Evolutionary conservation across 2,329 filamentous ascomycete species (phyloP).

Genomic region (Penicillium sp.): DNA sequence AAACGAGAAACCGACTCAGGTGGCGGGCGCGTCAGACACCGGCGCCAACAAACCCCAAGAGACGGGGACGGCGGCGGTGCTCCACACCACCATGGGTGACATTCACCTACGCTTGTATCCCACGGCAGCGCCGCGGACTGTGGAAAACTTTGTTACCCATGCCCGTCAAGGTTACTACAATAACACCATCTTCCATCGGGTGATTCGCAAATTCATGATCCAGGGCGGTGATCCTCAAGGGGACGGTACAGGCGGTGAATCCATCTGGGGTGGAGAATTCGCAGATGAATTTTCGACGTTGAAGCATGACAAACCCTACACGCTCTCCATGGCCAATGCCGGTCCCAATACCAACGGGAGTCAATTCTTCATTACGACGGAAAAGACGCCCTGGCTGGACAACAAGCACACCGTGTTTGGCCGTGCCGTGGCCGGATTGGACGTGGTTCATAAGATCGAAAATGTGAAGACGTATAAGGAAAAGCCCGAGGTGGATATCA

Average conservation of each 20-base stretch:
- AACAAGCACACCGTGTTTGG: slow-evolving; percentile 96
- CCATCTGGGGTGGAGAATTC: slow-evolving; percentile 88
- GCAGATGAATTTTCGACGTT: slow-evolving; percentile 88
- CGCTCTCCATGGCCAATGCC: slow-evolving; percentile 95
- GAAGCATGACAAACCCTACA: slow-evolving; percentile 93
- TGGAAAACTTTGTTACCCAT: slow-evolving; percentile 96
- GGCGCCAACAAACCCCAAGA: slow-evolving; percentile 58
- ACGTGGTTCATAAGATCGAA: slow-evolving; percentile 94
- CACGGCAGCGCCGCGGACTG: slow-evolving; percentile 83
- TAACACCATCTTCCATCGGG: slow-evolving; percentile 91
- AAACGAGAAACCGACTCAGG: slow-evolving; percentile 79
- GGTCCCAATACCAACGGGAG: slow-evolving; percentile 92
- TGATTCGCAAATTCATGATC: slow-evolving; percentile 99
- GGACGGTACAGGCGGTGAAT: slow-evolving; percentile 83
- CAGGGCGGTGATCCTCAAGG: slow-evolving; percentile 76
- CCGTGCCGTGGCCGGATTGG: slow-evolving; percentile 78
- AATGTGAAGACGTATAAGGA: slow-evolving; percentile 81
- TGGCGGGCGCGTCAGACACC: slow-evolving; percentile 44
- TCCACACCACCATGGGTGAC: slow-evolving; percentile 92
- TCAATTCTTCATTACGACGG: slow-evolving; percentile 98
- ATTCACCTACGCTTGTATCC: slow-evolving; percentile 91
- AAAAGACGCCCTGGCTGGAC: slow-evolving; percentile 94
- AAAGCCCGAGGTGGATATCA: slow-evolving; percentile 94
- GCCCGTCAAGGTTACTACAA: slow-evolving; percentile 91
- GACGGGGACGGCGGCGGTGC: slow-evolving; percentile 69